Conservation (phyloP, 2,329 filamentous ascomycete genomes). For the Fusarium nodosum region DNA sequence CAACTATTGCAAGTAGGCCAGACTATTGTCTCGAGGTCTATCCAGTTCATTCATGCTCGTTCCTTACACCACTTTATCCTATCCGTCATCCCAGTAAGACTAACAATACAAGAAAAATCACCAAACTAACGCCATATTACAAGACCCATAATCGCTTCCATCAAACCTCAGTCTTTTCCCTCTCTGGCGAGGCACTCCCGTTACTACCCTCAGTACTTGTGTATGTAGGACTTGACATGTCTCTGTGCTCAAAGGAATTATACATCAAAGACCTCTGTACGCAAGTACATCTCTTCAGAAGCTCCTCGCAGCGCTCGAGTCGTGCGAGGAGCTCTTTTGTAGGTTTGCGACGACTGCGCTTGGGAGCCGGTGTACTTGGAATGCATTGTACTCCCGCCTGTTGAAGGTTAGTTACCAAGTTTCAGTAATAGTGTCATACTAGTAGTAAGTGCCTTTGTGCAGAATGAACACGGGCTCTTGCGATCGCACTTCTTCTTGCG, state of each 20-base stretch:
- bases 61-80: not conserved
- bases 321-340: conserved; percentile 37
- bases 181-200: conserved; percentile 34
- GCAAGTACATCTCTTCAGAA: conserved; percentile 36
- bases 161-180: conserved; percentile 9
- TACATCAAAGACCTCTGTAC: conserved; percentile 39
- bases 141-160: not conserved
- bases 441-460: conserved; percentile 24
- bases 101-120: not conserved
- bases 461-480: conserved; percentile 41
- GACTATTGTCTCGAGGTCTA: not conserved
- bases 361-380: conserved; percentile 40
- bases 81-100: too few species aligned
- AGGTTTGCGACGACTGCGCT: conserved; percentile 36
- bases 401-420: not conserved
- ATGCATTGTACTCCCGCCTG: conserved; percentile 37
- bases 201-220: conserved; percentile 4
- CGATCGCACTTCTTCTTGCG: conserved; percentile 44
- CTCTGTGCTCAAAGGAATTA: conserved; percentile 6
- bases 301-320: conserved; percentile 35
- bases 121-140: conserved; percentile 9
- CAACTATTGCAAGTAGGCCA: not conserved
- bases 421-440: not conserved
- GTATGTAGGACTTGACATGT: conserved; percentile 33
- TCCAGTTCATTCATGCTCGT: not conserved